Base-by-base conservation (phyloP, 176 grass and related monocot genomes). In the Aegilops tauschii region DNA sequence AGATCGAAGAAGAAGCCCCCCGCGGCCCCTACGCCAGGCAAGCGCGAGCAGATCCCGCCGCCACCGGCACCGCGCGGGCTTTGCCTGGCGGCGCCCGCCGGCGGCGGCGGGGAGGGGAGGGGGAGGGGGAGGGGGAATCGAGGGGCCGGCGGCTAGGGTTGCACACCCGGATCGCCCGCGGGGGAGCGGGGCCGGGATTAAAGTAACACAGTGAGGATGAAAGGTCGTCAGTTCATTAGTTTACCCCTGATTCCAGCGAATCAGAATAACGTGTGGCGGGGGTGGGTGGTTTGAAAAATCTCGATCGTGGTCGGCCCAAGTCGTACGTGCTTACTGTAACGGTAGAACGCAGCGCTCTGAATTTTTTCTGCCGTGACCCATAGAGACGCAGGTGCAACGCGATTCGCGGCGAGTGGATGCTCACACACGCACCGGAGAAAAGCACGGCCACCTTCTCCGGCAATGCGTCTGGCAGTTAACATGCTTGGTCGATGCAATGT, bases 401-500 rank as follows among this genome's bases (percentile, higher is more conserved):
- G 61, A 69, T 89, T 82, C 88, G 27, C 78, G 88, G 87, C 42
- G 47, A 70, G 34, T 25, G 28, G 28, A 62, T 78, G 73, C 82
- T 39, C 68, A 27, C 13, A 77, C 42, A 20, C 34, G 82, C 68
- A 61, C 44, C 12, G 45, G 28, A 69, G 69, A 49, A 67, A 67
- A 27, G 23, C 83, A 77, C 45, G 68, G 77, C 77, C 77, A 12
- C 3, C 30, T 69, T 79, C 77, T 77, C 71, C 70, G 28, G 66
- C 49, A 86, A 12, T 71, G 78, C 79, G 86, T 82, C 72, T 63
- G 63, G 63, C 71, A 40, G 16, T 76, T 76, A 77, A 86, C 83
- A 11, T 90, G 88, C 50, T 77, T 39, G 79, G 82, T 89, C 82
- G 77, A 85, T 9, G 47, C 35, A 27, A 27, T 85, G 83, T 76